These are phyloP conservation scores for Jamesozyma lodderae DNA, from an alignment of 805 yeast species.

Conservation along the genomic window DNA sequence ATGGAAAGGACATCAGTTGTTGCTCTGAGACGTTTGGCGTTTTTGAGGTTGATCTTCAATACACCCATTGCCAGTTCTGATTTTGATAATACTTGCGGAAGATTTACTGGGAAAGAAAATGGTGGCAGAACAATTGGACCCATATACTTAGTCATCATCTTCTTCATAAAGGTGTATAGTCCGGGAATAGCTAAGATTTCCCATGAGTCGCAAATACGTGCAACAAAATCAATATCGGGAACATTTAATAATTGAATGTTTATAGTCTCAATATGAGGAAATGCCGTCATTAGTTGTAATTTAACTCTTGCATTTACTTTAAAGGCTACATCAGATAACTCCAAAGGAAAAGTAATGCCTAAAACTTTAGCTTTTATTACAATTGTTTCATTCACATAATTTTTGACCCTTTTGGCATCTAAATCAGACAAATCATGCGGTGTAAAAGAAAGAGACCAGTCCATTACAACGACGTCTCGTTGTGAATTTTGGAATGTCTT, in stretches of 20 bases:
- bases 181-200: conserved; percentile 85
- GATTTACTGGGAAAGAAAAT: conserved; percentile 80
- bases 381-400: conserved; percentile 69
- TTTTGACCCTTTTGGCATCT: conserved; percentile 72
- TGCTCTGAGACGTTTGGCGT: conserved; percentile 50
- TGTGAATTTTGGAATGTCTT: conserved; percentile 79
- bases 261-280: conserved; percentile 87
- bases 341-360: conserved; percentile 70
- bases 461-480: conserved; percentile 91
- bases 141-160: conserved; percentile 70
- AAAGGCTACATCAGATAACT: conserved; percentile 70
- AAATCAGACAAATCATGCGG: conserved; percentile 83
- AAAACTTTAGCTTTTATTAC: conserved; percentile 67
- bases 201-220: conserved; percentile 69
- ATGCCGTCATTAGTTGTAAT: conserved; percentile 75
- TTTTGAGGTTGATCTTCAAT: conserved; percentile 52
- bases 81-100: conserved; percentile 83
- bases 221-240: conserved; percentile 78
- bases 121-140: conserved; percentile 86
- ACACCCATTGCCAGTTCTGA: conserved; percentile 83
- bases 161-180: conserved; percentile 65
- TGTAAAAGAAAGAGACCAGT: conserved; percentile 83
- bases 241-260: conserved; percentile 76
- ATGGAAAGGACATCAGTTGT: conserved; percentile 56
- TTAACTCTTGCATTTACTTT: conserved; percentile 65